Evolutionary conservation across 2,329 filamentous ascomycete species (phyloP), one percentile per base, ranked within the genome.

Genomic region (Curvularia verruculosa): DNA sequence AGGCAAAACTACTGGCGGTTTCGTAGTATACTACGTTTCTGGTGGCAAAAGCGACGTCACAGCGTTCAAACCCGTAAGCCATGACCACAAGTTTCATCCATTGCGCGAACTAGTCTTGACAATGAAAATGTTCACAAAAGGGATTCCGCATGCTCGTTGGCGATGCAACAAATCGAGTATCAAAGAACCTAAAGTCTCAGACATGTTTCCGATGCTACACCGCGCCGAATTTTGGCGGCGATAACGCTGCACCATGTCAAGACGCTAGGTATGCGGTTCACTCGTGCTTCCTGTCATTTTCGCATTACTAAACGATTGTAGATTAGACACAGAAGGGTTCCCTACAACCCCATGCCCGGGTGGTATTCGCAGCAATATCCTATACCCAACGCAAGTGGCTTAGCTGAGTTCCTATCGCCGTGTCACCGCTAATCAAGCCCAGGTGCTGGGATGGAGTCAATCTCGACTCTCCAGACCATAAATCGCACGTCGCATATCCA

Each of bases 371-470:
- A 70, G 66, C 12, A 71, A 72, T 51, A 65, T 72, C 23, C 53
- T 66, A 15, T 72, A 69, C 54, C 69, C 69, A 9, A 70, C 65
- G 61, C 65, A 49, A 57, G 54, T 23, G 6, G 15, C 5, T 3
- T 6, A 15, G 31, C 13, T 34, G 31, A n/a, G 10, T 3, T 15
- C 13, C 12, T 12, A 18, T 8, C 3, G 1, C 24, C 5, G 23
- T 9, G 12, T 9, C 2, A 9, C n/a, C 5, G 26, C 39, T 40
- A 7, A 36, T 57, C 36, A 59, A 39, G 46, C 79, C 77, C 54
- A 80, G 81, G 50, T 75, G 74, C 56, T 82, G 80, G 80, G 80
- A 82, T 53, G 80, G 80, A 59, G 76, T 74, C 61, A 81, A 82
- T 65, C 58, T 80, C 5, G 81, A 87, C 71, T 59, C 56, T 3